Percentiles rank a stretch among this genome's conserved stretches.
These are phyloP conservation scores for Hericium rajendrae DNA, from an alignment of 768 basidiomycete species.

Conservation along the genomic window DNA sequence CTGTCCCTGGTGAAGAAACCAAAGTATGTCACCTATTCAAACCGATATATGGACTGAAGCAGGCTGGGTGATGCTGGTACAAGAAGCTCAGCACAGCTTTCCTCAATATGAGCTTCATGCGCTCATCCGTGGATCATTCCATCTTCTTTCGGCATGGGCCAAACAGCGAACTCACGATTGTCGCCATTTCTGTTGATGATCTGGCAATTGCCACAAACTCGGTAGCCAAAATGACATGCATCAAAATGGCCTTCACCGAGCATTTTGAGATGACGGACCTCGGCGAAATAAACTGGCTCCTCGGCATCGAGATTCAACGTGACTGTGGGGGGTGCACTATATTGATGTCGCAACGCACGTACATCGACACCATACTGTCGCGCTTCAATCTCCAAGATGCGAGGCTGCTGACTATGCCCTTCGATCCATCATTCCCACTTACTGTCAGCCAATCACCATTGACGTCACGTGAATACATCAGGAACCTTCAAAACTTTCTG, in stretches of 20 bases:
- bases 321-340: neutral
- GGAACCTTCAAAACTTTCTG: too few species aligned
- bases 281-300: slow-evolving; percentile 16
- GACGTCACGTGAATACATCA: neutral
- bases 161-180: slow-evolving; percentile 1
- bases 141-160: neutral
- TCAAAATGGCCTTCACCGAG: too few species aligned
- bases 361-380: neutral
- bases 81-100: neutral
- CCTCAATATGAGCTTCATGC: neutral
- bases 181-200: slow-evolving; percentile 17
- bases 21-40: neutral
- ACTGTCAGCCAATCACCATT: neutral
- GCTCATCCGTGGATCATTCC: neutral
- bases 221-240: neutral
- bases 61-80: neutral
- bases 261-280: slow-evolving; percentile 21
- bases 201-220: slow-evolving; percentile 20
- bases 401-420: slow-evolving; percentile 2
- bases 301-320: neutral
- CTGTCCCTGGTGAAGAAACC: neutral
- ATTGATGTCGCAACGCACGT: neutral
- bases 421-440: slow-evolving; percentile 14
- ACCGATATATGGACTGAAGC: slow-evolving; percentile 16
- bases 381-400: neutral